Evolutionary conservation across 306 rosid genomes (phyloP), one percentile per base, ranked within the genome.

Genomic region (Vigna radiata): DNA sequence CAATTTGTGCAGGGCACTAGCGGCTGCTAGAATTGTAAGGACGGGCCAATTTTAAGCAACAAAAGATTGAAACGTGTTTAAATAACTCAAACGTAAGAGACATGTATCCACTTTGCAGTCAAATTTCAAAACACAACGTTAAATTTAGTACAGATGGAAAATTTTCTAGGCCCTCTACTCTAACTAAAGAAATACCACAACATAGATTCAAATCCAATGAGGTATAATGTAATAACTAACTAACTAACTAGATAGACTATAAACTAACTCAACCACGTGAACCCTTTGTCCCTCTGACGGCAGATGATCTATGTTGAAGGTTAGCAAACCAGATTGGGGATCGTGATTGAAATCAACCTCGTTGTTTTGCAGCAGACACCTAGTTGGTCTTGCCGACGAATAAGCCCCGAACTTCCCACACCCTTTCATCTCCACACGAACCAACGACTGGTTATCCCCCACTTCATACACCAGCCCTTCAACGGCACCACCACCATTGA

Each of bases 401-500:
- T 88, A 92, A 1, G 85, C 96, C 18, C 93, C 97, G 70, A 95
- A 92, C 27, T 52, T 81, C 16, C 99, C 97, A 36, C 92, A 87
- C 21, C 99, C 97, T 78, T 88, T 92, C 10, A 92, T 84, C 83
- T 87, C 97, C 84, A 90, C 58, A 25, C 77, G 77, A 61, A 86
- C 98, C 17, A 67, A 19, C 3, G 79, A 89, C 80, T 73, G 41
- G n/a, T 1, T 4, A 55, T 55, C 12, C 31, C 25, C 61, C 60
- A 65, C 77, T 62, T 85, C 87, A 2, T 90, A 95, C 39, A 63
- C 74, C 60, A 95, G 67, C n/a, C 85, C 86, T 73, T 89, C 90
- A 46, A 95, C 74, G 10, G 97, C 92, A 23, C 97, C 99, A 7
- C 97, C 94, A 0, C 92, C 90, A 59, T 95, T 95, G 84, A 80